Conservation (phyloP, 805 yeast genomes). For the Suhomyces pyralidae region DNA sequence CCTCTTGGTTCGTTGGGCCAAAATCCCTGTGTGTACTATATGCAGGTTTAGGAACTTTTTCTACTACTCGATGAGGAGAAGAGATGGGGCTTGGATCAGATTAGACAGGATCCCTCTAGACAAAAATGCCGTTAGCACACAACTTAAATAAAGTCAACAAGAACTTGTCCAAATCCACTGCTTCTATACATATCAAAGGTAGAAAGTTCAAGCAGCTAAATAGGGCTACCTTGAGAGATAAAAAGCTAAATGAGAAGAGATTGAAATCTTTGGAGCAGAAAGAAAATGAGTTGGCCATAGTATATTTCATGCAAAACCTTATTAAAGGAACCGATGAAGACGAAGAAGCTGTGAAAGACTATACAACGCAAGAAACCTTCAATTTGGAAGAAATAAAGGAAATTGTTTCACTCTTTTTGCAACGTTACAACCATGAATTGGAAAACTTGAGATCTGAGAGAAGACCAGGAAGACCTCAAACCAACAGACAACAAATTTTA, state of each 20-base stretch:
- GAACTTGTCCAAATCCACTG: slow-evolving; percentile 51
- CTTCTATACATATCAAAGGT: slow-evolving; percentile 79
- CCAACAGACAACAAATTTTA: slow-evolving; percentile 64
- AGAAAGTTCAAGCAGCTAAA: slow-evolving; percentile 81
- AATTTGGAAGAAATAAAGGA: slow-evolving; percentile 55
- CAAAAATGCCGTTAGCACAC: slow-evolving; percentile 65
- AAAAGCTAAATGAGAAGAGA: slow-evolving; percentile 61
- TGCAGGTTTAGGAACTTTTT: background rate
- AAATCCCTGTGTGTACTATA: background rate
- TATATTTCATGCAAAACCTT: slow-evolving; percentile 58
- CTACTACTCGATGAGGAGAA: background rate
- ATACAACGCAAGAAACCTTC: slow-evolving; percentile 39
- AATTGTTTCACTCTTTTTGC: slow-evolving; percentile 59
- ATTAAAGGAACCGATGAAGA: slow-evolving; percentile 27
- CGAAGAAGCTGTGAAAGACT: slow-evolving; percentile 10
- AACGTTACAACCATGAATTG: slow-evolving; percentile 75
- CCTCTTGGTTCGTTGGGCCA: background rate
- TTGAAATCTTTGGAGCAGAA: slow-evolving; percentile 55
- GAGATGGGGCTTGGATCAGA: background rate
- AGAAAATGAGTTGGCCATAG: slow-evolving; percentile 57
- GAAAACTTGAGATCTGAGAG: slow-evolving; percentile 57
- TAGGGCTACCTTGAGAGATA: slow-evolving; percentile 83
- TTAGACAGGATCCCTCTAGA: background rate
- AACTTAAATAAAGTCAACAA: slow-evolving; percentile 64
- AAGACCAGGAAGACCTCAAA: slow-evolving; percentile 85